Conservation (phyloP, 257 asterid species). For the Nicotiana paniculata region DNA sequence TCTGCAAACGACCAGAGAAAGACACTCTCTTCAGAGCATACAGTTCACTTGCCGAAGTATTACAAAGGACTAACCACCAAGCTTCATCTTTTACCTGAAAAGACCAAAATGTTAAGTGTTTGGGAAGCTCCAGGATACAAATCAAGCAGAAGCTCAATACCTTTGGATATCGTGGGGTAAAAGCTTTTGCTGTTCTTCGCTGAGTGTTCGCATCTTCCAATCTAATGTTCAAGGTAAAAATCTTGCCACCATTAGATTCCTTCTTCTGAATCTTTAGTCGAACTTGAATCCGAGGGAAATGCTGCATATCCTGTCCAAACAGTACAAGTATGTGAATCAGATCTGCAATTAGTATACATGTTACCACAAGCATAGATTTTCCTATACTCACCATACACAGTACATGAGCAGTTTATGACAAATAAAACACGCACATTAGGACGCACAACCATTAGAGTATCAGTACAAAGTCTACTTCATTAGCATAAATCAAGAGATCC, state of each 20-base stretch:
- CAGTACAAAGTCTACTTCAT: background rate
- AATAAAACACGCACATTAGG: background rate
- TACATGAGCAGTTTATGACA: background rate
- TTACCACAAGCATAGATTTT: background rate
- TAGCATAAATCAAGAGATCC: background rate
- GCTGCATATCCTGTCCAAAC: conserved; percentile 55
- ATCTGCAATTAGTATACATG: background rate
- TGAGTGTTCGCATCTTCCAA: conserved; percentile 49
- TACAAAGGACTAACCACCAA: conserved; percentile 96
- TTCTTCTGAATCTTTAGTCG: conserved; percentile 52
- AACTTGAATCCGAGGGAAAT: conserved; percentile 59
- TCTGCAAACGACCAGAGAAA: conserved; percentile 46
- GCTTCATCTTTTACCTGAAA: conserved; percentile 89
- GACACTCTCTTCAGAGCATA: conserved; percentile 74
- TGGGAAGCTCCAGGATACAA: conserved; percentile 1
- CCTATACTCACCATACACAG: background rate
- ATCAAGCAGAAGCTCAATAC: conserved; percentile 26
- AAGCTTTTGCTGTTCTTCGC: conserved; percentile 59
- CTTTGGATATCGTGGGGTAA: conserved; percentile 86
- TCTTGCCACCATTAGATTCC: conserved; percentile 26
- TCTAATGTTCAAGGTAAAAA: conserved; percentile 44
- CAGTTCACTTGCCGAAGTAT: conserved; percentile 60
- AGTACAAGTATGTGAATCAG: background rate
- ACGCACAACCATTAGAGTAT: background rate
- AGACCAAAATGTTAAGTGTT: conserved; percentile 17